Conservation (phyloP, 345 rosid species). For the Linum tenue region DNA sequence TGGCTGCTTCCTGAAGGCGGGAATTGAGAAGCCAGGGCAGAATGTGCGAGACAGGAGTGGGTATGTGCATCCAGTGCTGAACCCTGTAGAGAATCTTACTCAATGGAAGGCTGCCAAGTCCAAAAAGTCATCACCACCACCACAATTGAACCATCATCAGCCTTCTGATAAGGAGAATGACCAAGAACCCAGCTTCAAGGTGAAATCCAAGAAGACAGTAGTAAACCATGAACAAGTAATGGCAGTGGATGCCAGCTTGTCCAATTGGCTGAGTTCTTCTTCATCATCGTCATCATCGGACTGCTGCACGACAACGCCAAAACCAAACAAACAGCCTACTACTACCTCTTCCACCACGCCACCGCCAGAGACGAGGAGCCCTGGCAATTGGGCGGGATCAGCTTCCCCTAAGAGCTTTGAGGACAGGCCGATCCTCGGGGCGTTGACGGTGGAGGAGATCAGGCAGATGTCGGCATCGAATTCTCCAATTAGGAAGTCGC, state of each 20-base stretch:
- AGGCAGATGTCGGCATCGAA: conserved; percentile 59
- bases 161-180: conserved; percentile 47
- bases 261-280: conserved; percentile 59
- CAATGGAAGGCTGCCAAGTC: conserved; percentile 84
- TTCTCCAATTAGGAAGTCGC: conserved; percentile 67
- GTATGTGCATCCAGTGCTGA: conserved; percentile 56
- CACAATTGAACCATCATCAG: conserved; percentile 35
- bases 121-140: conserved; percentile 32
- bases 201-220: conserved; percentile 29
- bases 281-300: conserved; percentile 25
- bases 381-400: conserved; percentile 29
- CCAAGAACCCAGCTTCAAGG: conserved; percentile 32
- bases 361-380: conserved; percentile 27
- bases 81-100: conserved; percentile 84
- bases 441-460: conserved; percentile 74
- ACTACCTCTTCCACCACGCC: conserved; percentile 17
- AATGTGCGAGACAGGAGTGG: conserved; percentile 38
- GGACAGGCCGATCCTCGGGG: conserved; percentile 84
- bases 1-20: not conserved
- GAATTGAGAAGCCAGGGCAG: conserved; percentile 26
- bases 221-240: conserved; percentile 22
- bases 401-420: conserved; percentile 42
- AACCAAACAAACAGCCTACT: conserved; percentile 20
- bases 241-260: conserved; percentile 81
- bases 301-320: conserved; percentile 26